Conservation (phyloP, 2,329 filamentous ascomycete species). For the Samsoniella hepiali region DNA sequence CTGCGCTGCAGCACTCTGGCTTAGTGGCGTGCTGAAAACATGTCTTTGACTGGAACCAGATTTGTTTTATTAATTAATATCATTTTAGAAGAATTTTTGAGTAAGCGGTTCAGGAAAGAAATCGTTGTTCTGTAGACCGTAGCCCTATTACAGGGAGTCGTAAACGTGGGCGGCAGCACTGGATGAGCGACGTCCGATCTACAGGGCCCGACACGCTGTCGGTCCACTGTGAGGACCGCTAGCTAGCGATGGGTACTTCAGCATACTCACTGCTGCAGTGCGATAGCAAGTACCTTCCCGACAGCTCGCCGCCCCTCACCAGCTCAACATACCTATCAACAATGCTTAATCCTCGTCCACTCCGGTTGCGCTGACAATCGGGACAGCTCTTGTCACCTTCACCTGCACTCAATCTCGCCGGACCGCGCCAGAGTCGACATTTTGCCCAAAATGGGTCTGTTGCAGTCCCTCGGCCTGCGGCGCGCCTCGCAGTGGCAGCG, state of each 20-base stretch:
- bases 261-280: neutral
- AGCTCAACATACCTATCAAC: neutral
- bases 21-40: too few species aligned
- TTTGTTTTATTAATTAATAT: too few species aligned
- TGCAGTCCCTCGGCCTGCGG: conserved; percentile 45
- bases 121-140: too few species aligned
- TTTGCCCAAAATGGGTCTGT: conserved; percentile 39
- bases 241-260: neutral
- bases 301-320: neutral
- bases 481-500: conserved; percentile 47
- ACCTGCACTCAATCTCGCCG: neutral
- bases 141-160: neutral
- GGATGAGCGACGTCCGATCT: neutral
- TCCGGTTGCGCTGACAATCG: neutral
- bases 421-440: neutral
- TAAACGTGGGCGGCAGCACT: neutral
- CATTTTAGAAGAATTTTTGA: too few species aligned
- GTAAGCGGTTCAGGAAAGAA: too few species aligned
- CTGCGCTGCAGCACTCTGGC: too few species aligned
- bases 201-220: neutral
- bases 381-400: neutral
- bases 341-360: neutral
- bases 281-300: neutral
- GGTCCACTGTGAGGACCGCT: neutral
- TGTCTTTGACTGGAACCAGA: too few species aligned